Conservation (phyloP, 2,329 filamentous ascomycete genomes). For the Trichoderma semiorbis region DNA sequence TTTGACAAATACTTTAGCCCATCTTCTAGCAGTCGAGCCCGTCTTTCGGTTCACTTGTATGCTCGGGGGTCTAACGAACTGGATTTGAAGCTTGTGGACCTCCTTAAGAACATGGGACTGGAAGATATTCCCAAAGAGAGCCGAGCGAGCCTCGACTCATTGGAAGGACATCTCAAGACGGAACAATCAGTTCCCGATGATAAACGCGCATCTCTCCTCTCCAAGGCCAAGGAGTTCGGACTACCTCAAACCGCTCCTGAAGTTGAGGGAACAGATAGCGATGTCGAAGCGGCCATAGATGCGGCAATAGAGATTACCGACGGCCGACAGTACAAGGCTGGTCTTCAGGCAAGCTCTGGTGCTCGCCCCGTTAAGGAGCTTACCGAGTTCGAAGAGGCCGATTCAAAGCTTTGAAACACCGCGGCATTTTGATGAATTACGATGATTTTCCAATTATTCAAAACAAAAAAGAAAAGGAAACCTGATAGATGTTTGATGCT, state of each 20-base stretch:
- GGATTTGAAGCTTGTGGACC: constrained; percentile 42
- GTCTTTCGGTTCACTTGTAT: constrained; percentile 77
- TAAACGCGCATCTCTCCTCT: constrained; percentile 48
- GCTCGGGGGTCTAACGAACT: constrained; percentile 60
- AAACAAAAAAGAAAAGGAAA: not conserved
- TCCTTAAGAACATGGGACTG: constrained; percentile 37
- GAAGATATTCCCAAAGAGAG: constrained; percentile 40
- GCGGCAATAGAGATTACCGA: constrained; percentile 65
- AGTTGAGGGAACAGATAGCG: constrained; percentile 32
- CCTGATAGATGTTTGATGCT: constrained; percentile 17
- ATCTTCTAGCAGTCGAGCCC: constrained; percentile 68
- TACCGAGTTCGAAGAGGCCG: constrained; percentile 80
- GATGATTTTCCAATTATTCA: constrained; percentile 8
- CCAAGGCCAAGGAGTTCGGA: constrained; percentile 43
- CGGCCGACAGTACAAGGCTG: constrained; percentile 75
- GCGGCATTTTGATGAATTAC: not conserved
- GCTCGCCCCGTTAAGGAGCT: constrained; percentile 71
- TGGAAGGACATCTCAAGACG: constrained; percentile 49
- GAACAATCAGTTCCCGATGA: constrained; percentile 47
- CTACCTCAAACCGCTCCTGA: constrained; percentile 34
- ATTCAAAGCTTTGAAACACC: constrained; percentile 64
- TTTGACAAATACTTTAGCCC: constrained; percentile 74
- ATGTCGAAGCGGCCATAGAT: constrained; percentile 42
- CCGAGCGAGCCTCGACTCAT: constrained; percentile 46
- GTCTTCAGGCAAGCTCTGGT: constrained; percentile 68